Evolutionary conservation across 306 rosid species (phyloP).

Genomic region (Quillaja saponaria): DNA sequence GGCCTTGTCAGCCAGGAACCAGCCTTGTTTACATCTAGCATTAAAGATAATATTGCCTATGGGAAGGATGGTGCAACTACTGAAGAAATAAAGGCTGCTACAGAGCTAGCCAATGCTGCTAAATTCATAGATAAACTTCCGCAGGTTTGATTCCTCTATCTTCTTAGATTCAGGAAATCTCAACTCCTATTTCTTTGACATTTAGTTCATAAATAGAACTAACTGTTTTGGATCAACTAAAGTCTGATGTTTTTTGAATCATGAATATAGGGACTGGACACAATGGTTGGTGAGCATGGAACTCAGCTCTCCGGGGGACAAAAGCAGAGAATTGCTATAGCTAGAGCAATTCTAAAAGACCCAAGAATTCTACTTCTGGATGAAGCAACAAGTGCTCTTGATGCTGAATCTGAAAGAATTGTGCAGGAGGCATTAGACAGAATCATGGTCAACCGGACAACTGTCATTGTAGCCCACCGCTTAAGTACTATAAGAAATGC

Average conservation of each 20-base stretch:
- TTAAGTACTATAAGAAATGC: constrained; percentile 87
- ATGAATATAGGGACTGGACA: constrained; percentile 65
- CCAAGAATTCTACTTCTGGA: constrained; percentile 83
- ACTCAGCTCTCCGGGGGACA: constrained; percentile 91
- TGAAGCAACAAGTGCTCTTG: constrained; percentile 96
- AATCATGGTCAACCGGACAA: constrained; percentile 83
- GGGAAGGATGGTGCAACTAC: constrained; percentile 83
- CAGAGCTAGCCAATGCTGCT: constrained; percentile 88
- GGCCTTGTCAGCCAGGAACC: constrained; percentile 98
- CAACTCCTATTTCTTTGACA: no score
- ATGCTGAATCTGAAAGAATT: constrained; percentile 84
- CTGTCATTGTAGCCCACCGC: constrained; percentile 88
- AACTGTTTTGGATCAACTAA: no score
- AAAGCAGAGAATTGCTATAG: constrained; percentile 87
- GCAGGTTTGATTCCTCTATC: no score
- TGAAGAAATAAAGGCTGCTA: constrained; percentile 70
- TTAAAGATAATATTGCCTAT: constrained; percentile 79
- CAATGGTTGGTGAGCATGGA: constrained; percentile 91
- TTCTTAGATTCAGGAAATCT: no score
- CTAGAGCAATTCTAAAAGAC: constrained; percentile 82
- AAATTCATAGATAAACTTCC: constrained; percentile 85
- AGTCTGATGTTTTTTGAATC: no score
- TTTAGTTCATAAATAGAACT: no score
- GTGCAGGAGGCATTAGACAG: constrained; percentile 92
- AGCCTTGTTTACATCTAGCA: constrained; percentile 75